Conservation (phyloP, 2,329 filamentous ascomycete species). For the Plenodomus lindquistii region DNA sequence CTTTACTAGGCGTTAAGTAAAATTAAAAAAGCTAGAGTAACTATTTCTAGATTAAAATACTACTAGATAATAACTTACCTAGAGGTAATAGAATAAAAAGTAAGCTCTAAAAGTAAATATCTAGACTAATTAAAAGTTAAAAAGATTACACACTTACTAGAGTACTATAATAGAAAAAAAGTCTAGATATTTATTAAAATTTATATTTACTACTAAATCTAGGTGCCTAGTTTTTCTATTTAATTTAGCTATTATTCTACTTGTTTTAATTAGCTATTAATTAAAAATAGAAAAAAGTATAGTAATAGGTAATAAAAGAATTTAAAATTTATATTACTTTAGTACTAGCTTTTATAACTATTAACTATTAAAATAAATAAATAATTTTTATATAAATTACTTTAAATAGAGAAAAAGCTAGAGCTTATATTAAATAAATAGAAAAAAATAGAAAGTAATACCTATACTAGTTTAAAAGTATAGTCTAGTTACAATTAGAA, state of each 20-base stretch:
- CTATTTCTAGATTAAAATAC: background rate
- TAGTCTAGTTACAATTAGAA: background rate
- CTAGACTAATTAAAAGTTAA: background rate
- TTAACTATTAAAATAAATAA: background rate
- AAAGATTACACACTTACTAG: constrained; percentile 1
- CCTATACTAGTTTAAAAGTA: background rate
- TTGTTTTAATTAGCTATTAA: background rate
- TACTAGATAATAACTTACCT: constrained; percentile 2
- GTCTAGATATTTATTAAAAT: constrained; percentile 3
- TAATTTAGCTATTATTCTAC: constrained; percentile 1
- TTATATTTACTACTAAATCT: constrained; percentile 2
- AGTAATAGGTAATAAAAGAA: background rate
- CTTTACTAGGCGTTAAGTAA: constrained; percentile 1
- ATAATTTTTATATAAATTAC: background rate
- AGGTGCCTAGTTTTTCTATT: background rate
- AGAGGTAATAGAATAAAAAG: background rate
- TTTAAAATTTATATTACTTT: background rate
- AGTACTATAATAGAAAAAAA: background rate
- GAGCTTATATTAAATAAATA: too few relatives aligned
- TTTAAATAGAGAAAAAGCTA: background rate
- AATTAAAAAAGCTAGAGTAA: background rate
- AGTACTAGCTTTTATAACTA: background rate
- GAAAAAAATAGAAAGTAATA: background rate
- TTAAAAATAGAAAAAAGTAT: background rate
- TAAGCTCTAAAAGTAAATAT: too few relatives aligned